A percentile compares a stretch with the other conserved stretches of the same genome.
Evolutionary conservation across 2,329 filamentous ascomycete species (phyloP).

Genomic region (Beauveria scarabaeidicola): DNA sequence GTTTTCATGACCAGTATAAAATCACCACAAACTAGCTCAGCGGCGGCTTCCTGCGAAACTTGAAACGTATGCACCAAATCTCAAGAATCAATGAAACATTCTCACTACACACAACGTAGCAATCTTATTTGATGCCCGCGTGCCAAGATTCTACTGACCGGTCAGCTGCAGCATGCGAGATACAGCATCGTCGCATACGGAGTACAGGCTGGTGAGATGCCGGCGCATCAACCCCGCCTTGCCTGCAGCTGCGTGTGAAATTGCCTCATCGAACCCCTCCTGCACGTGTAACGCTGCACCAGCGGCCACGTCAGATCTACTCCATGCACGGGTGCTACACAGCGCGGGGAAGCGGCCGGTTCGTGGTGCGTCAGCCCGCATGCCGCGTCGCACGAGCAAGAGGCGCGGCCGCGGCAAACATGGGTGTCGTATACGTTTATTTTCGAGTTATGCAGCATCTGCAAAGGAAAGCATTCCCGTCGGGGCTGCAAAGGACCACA

Average conservation of each 20-base stretch:
- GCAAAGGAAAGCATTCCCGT: background rate
- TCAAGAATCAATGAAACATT: too few relatives aligned
- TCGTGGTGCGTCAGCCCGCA: slow-evolving; percentile 4
- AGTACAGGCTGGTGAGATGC: background rate
- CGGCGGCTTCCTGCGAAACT: too few relatives aligned
- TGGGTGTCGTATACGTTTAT: background rate
- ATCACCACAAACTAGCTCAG: too few relatives aligned
- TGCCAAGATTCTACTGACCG: background rate
- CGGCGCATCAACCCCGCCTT: background rate
- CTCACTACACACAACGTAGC: background rate
- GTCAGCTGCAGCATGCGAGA: background rate
- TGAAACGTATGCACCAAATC: too few relatives aligned
- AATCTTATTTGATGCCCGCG: background rate
- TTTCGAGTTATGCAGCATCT: background rate
- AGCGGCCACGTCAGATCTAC: slow-evolving; percentile 3
- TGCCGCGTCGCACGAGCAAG: background rate
- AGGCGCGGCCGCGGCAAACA: background rate
- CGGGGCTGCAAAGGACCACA: background rate
- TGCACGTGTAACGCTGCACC: background rate
- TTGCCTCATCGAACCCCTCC: background rate
- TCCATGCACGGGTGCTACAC: slow-evolving; percentile 3
- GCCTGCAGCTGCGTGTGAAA: background rate
- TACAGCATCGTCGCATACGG: background rate
- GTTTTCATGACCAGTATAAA: too few relatives aligned
- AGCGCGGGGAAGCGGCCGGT: background rate